A percentile compares a stretch with the other conserved stretches of the same genome.
phyloP scores from a whole-genome alignment of 352 stramenopile genomes.

The Globisporangium nunn region DNA sequence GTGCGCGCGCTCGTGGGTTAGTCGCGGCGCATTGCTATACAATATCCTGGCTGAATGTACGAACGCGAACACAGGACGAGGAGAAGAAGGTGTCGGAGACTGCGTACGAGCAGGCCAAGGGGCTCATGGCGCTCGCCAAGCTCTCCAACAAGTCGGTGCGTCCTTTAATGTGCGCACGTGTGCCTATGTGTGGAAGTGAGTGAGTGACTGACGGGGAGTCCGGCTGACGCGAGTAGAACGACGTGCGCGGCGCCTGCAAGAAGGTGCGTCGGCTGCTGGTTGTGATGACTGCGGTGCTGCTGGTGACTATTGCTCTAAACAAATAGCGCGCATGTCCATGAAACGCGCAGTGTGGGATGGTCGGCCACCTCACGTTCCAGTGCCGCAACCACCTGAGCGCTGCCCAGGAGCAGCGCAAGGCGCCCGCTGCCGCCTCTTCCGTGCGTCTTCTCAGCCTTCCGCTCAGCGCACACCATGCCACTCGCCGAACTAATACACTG shows the following conservation, averaged over 20 bases:
- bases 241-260: constrained; percentile 77
- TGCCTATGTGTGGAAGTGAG: not conserved
- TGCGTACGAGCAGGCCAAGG: constrained; percentile 85
- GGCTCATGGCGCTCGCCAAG: constrained; percentile 92
- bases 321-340: not conserved
- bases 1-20: constrained; percentile 1
- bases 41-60: too few relatives aligned
- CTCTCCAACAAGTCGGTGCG: constrained; percentile 90
- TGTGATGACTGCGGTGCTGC: not conserved
- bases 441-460: constrained; percentile 24
- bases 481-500: not conserved
- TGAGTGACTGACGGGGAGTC: not conserved
- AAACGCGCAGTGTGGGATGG: constrained; percentile 66
- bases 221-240: constrained; percentile 27
- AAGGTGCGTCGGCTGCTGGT: constrained; percentile 29
- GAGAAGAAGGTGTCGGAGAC: constrained; percentile 56
- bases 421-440: constrained; percentile 16
- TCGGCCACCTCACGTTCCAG: constrained; percentile 90
- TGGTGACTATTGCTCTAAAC: not conserved
- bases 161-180: not conserved
- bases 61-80: constrained; percentile 22
- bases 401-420: constrained; percentile 29
- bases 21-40: too few relatives aligned
- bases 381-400: constrained; percentile 72
- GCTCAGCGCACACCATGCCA: not conserved